Evolutionary conservation across 805 yeast species (phyloP).

Genomic region (Starmerella sirachaensis): DNA sequence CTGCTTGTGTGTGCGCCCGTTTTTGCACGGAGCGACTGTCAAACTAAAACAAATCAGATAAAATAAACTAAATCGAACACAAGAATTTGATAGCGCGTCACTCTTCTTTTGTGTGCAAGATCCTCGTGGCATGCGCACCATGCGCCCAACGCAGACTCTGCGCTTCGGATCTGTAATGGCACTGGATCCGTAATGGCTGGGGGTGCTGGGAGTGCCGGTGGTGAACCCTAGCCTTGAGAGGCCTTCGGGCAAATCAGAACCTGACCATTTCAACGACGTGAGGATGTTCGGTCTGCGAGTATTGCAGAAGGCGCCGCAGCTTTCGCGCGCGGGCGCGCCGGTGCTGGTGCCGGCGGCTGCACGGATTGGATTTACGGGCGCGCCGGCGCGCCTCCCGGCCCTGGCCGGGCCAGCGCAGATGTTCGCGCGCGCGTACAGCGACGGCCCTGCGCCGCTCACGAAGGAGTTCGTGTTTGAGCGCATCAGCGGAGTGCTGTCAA

Average conservation of each 20-base stretch:
- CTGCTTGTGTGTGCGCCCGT: no score
- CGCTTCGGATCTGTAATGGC: no score
- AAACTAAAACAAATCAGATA: no score
- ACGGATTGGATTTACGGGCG: no score
- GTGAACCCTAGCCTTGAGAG: neutral
- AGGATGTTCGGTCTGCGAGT: conserved; percentile 7
- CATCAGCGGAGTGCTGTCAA: conserved; percentile 61
- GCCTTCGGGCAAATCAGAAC: neutral
- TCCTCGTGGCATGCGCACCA: no score
- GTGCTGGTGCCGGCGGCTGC: neutral
- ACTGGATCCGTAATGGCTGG: no score
- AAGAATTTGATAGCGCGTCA: no score
- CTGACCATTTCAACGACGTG: no score
- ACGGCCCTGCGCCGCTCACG: conserved; percentile 46
- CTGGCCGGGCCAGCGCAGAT: neutral
- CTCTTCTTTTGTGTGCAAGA: no score
- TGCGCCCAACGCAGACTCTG: no score
- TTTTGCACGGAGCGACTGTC: no score
- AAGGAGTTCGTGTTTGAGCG: conserved; percentile 71
- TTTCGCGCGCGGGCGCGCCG: conserved; percentile 4
- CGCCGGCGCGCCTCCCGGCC: conserved; percentile 5
- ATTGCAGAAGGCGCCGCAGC: conserved; percentile 5
- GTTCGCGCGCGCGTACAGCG: conserved; percentile 10
- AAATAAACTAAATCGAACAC: neutral
- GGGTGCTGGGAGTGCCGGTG: neutral